phyloP scores from a whole-genome alignment of 208 protist species.

The Trypanosoma vivax region DNA sequence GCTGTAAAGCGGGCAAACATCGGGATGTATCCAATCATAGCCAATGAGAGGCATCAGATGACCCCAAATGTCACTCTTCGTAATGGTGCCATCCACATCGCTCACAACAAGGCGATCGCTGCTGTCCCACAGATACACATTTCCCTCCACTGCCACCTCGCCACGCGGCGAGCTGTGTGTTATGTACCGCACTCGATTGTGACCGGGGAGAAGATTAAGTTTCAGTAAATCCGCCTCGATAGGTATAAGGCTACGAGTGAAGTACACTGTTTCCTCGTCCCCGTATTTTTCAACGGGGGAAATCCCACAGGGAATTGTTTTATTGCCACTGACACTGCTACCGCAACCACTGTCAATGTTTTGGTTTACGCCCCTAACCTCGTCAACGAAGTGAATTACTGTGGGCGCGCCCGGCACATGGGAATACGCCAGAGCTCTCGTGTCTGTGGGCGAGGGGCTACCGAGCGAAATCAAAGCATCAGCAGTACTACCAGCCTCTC shows the following conservation, averaged over 20 bases:
- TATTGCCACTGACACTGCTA: neutral
- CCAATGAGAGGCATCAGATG: slow-evolving; percentile 92
- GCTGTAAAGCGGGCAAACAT: slow-evolving; percentile 90
- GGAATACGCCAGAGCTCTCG: too few relatives aligned
- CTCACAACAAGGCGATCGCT: slow-evolving; percentile 93
- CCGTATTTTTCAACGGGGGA: neutral
- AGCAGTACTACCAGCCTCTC: too few relatives aligned
- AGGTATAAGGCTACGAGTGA: slow-evolving; percentile 72
- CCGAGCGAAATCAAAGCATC: too few relatives aligned
- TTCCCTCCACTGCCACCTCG: slow-evolving; percentile 66
- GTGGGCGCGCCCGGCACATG: neutral
- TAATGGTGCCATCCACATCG: slow-evolving; percentile 99
- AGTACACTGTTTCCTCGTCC: slow-evolving; percentile 25
- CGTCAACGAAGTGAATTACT: too few relatives aligned
- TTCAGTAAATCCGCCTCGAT: slow-evolving; percentile 83
- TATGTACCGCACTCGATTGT: slow-evolving; percentile 90
- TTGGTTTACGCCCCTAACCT: too few relatives aligned
- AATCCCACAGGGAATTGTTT: neutral
- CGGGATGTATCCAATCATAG: slow-evolving; percentile 94
- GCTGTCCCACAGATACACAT: slow-evolving; percentile 92
- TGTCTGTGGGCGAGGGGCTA: neutral
- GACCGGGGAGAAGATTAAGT: slow-evolving; percentile 82
- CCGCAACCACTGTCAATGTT: neutral
- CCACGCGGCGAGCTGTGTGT: slow-evolving; percentile 71
- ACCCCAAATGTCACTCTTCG: slow-evolving; percentile 94